These are phyloP conservation scores for Daldinia caldariorum DNA, from an alignment of 495 filamentous ascomycete genomes.

Conservation along the genomic window DNA sequence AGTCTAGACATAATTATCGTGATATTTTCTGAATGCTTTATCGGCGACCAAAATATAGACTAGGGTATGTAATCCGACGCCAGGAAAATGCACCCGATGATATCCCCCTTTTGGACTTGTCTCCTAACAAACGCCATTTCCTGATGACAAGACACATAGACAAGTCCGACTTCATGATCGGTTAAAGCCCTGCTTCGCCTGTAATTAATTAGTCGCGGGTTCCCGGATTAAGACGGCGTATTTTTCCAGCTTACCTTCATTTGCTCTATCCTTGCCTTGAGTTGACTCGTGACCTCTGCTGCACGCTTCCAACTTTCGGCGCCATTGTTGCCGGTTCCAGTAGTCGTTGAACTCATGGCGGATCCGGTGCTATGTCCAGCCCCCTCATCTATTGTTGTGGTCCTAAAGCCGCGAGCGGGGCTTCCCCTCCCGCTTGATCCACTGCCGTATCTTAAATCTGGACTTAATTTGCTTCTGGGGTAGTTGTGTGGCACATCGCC, in stretches of 20 bases:
- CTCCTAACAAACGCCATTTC: constrained; percentile 33
- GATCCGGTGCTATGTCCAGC: constrained; percentile 41
- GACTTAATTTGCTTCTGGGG: constrained; percentile 63
- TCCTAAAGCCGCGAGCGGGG: constrained; percentile 58
- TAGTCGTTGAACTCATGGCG: constrained; percentile 50
- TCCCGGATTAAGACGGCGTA: not conserved
- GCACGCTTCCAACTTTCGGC: constrained; percentile 97
- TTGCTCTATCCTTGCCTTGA: constrained; percentile 94
- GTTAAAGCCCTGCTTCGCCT: constrained; percentile 52
- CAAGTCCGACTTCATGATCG: constrained; percentile 37
- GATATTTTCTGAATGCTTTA: constrained; percentile 25
- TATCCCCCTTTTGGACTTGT: constrained; percentile 20
- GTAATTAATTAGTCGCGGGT: constrained; percentile 5
- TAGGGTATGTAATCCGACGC: constrained; percentile 46
- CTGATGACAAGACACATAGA: constrained; percentile 18
- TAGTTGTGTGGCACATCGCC: constrained; percentile 55
- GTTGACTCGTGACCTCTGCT: constrained; percentile 96
- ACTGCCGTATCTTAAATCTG: constrained; percentile 60
- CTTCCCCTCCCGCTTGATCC: constrained; percentile 66
- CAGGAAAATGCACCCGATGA: constrained; percentile 45
- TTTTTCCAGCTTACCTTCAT: constrained; percentile 62
- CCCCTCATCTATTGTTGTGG: constrained; percentile 42
- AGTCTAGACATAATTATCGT: constrained; percentile 28
- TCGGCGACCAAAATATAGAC: constrained; percentile 14
- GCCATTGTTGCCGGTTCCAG: constrained; percentile 60